Percentiles rank a stretch among this genome's conserved stretches.
Evolutionary conservation across 75 land plant species (phyloP).

Genomic region (Picea glauca): DNA sequence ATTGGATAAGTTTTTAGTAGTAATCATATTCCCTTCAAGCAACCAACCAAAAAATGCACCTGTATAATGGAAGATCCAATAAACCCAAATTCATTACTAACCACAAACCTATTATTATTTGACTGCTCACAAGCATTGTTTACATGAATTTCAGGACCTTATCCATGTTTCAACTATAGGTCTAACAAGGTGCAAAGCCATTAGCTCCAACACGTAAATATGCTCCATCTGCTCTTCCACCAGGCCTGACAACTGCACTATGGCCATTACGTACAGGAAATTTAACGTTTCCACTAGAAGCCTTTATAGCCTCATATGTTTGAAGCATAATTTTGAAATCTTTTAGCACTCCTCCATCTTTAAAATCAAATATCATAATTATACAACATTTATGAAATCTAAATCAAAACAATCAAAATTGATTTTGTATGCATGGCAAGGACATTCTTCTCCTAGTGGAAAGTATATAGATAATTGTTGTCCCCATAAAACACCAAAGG

Average conservation of each 20-base stretch:
- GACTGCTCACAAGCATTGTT: not conserved
- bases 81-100: not conserved
- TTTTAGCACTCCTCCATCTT: conserved; percentile 95
- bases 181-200: conserved; percentile 90
- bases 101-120: not conserved
- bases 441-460: not conserved
- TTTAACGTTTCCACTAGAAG: conserved; percentile 78
- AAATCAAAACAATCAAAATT: not conserved
- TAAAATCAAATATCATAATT: not conserved
- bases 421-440: no score
- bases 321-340: conserved; percentile 87
- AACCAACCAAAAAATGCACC: conserved; percentile 95
- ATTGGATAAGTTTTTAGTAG: conserved; percentile 52
- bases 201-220: conserved; percentile 87
- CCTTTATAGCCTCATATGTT: conserved; percentile 70
- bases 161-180: conserved; percentile 98
- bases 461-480: conserved; percentile 52
- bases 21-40: conserved; percentile 73
- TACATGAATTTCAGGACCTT: conserved; percentile 2
- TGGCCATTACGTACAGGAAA: conserved; percentile 88
- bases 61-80: conserved; percentile 16
- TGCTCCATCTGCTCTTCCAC: conserved; percentile 84
- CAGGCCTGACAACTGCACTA: conserved; percentile 82
- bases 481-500: conserved; percentile 96
- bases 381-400: not conserved